Base-by-base conservation (phyloP, 768 basidiomycete species). In the Panaeolus cyanescens region DNA sequence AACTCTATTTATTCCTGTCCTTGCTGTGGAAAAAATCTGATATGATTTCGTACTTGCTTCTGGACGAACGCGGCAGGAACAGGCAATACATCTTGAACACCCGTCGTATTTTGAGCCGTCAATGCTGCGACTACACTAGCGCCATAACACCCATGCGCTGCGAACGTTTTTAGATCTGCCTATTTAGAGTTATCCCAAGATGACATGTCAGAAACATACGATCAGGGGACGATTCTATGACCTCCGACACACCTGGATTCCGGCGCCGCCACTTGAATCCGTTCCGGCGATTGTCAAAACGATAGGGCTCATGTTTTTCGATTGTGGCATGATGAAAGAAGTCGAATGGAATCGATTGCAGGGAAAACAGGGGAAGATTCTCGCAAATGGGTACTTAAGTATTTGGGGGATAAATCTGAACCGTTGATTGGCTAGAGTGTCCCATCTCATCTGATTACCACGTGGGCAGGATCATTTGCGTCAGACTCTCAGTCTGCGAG, bases 111-210 rank as follows among this genome's bases (percentile, higher is more conserved):
- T 71, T 97, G 95, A 0, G 95, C 92, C 0, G 92, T 95, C 50
- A 96, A 71, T 0, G 93, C 95, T 1, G 95, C 96, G 56, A 96
- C 75, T 7, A 86, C 93, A 62, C 88, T 91, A 13, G 90, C 80
- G 13, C 92, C 95, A 68, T 93, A 96, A 68, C 91, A 91, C 30
- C 80, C 82, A 30, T 88, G 83, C 0, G 92, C 88, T 4, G 91
- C 86, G 65, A 95, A 90, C 1, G 93, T 90, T 73, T 91, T 93
- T 30, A 96, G 78, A 72, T 96, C 95, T 8, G 93, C 95, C 90
- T 95, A 40, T 25, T 19, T n/a, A 30, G n/a, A 19, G 39, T 34
- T 37, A 10, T 1, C 33, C 45, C 28, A 31, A 50, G 34, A 28
- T 55, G 31, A 20, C 1, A 2, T 22, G 17, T 42, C n/a, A 36